Conservation (phyloP, 371 early-diverging fungal species). For the Rhizomucor pusillus region DNA sequence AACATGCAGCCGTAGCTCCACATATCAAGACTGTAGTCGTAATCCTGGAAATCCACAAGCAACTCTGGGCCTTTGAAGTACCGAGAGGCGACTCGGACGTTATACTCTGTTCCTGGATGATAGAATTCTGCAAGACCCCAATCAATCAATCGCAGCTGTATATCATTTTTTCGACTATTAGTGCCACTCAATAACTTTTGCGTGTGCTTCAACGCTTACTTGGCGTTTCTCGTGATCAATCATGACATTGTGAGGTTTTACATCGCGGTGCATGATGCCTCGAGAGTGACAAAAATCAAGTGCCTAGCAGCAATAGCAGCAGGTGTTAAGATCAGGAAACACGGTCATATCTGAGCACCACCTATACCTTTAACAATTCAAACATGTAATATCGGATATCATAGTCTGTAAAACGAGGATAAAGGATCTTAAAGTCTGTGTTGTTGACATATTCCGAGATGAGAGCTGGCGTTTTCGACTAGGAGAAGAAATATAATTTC, state of each 20-base stretch:
- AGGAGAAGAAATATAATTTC: neutral
- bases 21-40: conserved; percentile 99
- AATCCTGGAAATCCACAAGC: conserved; percentile 95
- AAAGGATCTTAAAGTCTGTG: conserved; percentile 69
- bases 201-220: conserved; percentile 41
- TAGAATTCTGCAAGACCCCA: conserved; percentile 99
- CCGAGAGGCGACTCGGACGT: conserved; percentile 97
- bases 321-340: neutral
- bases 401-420: conserved; percentile 79
- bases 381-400: conserved; percentile 96
- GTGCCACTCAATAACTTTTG: too few species aligned
- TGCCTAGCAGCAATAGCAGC: conserved; percentile 68
- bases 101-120: conserved; percentile 96
- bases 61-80: conserved; percentile 99
- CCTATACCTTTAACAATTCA: conserved; percentile 87
- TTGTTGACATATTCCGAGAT: conserved; percentile 96
- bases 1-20: conserved; percentile 99
- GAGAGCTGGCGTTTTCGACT: conserved; percentile 93
- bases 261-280: conserved; percentile 99
- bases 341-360: neutral
- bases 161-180: neutral
- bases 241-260: conserved; percentile 99
- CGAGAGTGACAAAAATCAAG: conserved; percentile 98
- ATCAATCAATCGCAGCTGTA: conserved; percentile 94
- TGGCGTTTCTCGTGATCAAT: conserved; percentile 94